phyloP scores from a whole-genome alignment of 306 rosid genomes.

The Gillenia trifoliata region DNA sequence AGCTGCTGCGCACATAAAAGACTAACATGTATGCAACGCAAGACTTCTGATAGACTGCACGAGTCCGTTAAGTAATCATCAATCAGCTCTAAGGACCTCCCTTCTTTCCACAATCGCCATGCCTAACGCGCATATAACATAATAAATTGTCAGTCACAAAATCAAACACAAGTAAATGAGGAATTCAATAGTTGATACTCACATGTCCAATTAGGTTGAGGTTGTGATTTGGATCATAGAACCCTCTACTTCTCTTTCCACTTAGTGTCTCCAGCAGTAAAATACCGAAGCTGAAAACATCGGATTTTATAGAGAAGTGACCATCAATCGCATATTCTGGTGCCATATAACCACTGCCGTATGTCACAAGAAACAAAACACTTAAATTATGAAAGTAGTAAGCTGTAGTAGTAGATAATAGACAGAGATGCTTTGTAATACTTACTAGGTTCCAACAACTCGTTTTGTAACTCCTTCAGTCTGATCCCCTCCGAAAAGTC shows the following conservation, averaged over 20 bases:
- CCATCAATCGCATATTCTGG: conserved; percentile 52
- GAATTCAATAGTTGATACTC: conserved; percentile 2
- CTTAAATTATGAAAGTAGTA: not conserved
- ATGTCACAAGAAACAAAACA: not conserved
- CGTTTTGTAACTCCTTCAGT: conserved; percentile 28
- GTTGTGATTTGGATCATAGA: not conserved
- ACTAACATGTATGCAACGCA: conserved; percentile 40
- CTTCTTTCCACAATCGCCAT: conserved; percentile 35
- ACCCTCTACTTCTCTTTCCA: conserved; percentile 29
- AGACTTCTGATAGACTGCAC: conserved; percentile 18
- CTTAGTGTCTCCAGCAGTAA: conserved; percentile 27
- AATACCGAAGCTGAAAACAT: conserved; percentile 33
- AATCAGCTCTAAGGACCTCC: conserved; percentile 12
- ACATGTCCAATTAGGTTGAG: conserved; percentile 32
- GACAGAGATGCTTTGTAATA: not conserved
- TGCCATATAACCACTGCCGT: conserved; percentile 52
- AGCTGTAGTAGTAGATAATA: not conserved
- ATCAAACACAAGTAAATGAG: not conserved
- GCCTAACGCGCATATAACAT: conserved; percentile 14
- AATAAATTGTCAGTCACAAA: not conserved
- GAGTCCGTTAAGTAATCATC: conserved; percentile 17
- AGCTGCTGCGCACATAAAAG: conserved; percentile 48
- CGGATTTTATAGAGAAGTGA: conserved; percentile 40
- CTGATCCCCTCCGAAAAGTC: conserved; percentile 31
- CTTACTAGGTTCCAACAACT: conserved; percentile 46